Conservation (phyloP, 1,139 yeast species). For the Suhomyces terraborum region DNA sequence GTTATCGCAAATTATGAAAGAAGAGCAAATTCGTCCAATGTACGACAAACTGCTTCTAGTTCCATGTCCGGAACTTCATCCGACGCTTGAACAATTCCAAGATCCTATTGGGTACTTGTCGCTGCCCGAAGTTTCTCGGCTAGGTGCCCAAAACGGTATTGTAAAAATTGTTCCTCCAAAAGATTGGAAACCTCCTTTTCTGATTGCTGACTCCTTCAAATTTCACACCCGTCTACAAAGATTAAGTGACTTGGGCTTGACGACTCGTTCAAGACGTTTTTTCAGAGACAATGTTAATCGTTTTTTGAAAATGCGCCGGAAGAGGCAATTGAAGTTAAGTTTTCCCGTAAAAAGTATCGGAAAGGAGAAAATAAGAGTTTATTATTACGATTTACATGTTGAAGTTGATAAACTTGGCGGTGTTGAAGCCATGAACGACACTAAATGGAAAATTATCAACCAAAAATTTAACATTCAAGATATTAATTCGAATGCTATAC, state of each 20-base stretch:
- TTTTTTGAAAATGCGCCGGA: conserved; percentile 50
- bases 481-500: conserved; percentile 23
- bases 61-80: conserved; percentile 60
- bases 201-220: conserved; percentile 53
- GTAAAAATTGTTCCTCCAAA: conserved; percentile 66
- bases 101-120: conserved; percentile 66
- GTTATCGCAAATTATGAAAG: conserved; percentile 4
- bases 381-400: conserved; percentile 57
- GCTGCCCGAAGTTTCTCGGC: conserved; percentile 44
- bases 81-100: conserved; percentile 54
- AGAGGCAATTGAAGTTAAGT: conserved; percentile 28
- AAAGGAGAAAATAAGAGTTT: conserved; percentile 26
- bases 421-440: conserved; percentile 21
- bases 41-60: conserved; percentile 32
- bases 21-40: conserved; percentile 5
- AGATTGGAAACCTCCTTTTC: conserved; percentile 51
- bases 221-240: conserved; percentile 70
- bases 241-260: conserved; percentile 61
- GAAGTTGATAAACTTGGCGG: conserved; percentile 40
- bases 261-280: conserved; percentile 62
- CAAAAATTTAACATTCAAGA: conserved; percentile 26
- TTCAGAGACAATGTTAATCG: conserved; percentile 63
- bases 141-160: conserved; percentile 65
- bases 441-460: conserved; percentile 39
- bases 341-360: conserved; percentile 21